Base-by-base conservation (phyloP, 306 rosid species). In the Cotoneaster glaucophyllus region DNA sequence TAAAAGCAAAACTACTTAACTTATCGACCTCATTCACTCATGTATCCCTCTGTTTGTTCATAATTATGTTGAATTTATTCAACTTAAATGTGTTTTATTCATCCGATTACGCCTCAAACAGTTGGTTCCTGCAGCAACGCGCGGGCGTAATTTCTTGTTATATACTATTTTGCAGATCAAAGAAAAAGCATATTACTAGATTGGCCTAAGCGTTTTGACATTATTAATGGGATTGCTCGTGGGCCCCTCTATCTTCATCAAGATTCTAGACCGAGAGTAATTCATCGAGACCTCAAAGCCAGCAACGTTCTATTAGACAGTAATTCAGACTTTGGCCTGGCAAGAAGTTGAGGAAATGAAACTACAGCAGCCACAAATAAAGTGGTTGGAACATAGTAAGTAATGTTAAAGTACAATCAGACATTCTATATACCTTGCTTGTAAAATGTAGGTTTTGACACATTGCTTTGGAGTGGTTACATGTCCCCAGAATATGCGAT, bases 301-400 rank as follows among this genome's bases (percentile, higher is more conserved):
- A 75, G 89, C 73, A 86, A 86, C 53, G 64, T 86, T 19, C 71
- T 83, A 8, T 77, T 83, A 1, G 89, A 86, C 50, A 65, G 26
- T 18, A 44, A 48, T 53, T 86, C 82, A 50, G 87, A 86, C 67
- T 83, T 86, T 22, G 89, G 85, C 13, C 73, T 80, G 73, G 89
- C 87, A 25, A 86, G 81, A 73, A 80, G 79, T 58, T 80, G 77
- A 25, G 77, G 74, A 62, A 83, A 80, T 63, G 66, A 80, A 72
- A 78, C 69, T 15, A 79, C 76, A 37, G 76, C 53, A 43, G 64
- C 41, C 11, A 86, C 87, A 0, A 81, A 19, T 17, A 83, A 74
- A 29, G 76, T 85, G 9, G 91, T 83, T 19, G 87, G 87, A 67
- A 87, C 91, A 7, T 85, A 81, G 89, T 85, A 79, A 4, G 84